Conservation (phyloP, 2,329 filamentous ascomycete genomes). For the Graphilbum fragrans region DNA sequence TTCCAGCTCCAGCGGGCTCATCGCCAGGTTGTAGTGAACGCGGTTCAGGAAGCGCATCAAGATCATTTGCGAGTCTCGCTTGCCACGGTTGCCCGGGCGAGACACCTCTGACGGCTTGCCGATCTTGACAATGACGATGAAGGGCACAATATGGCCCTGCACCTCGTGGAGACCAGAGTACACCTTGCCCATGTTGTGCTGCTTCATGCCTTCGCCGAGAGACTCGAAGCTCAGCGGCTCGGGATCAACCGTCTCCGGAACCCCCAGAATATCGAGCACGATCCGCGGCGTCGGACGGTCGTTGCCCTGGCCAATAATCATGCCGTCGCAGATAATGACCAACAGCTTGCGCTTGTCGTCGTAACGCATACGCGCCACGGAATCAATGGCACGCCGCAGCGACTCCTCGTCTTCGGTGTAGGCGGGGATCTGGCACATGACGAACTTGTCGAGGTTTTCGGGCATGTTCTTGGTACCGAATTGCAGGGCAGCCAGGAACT, state of each 20-base stretch:
- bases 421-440: conserved; percentile 94
- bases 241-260: conserved; percentile 85
- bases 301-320: conserved; percentile 99
- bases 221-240: conserved; percentile 95
- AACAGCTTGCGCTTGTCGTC: conserved; percentile 97
- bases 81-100: conserved; percentile 92
- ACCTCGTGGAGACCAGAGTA: conserved; percentile 98
- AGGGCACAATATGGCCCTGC: conserved; percentile 94
- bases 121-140: conserved; percentile 92
- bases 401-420: conserved; percentile 99
- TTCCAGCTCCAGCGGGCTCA: conserved; percentile 93
- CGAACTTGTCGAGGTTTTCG: conserved; percentile 94
- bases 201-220: conserved; percentile 87
- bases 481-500: conserved; percentile 92
- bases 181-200: conserved; percentile 99
- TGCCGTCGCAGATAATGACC: conserved; percentile 88
- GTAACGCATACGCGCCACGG: conserved; percentile 86
- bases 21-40: conserved; percentile 91
- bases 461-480: conserved; percentile 85
- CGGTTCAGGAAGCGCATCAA: conserved; percentile 99
- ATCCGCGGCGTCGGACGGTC: conserved; percentile 92
- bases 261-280: conserved; percentile 91
- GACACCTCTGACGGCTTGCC: conserved; percentile 96
- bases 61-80: conserved; percentile 98
- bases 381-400: conserved; percentile 91